phyloP scores from a whole-genome alignment of 768 basidiomycete species.

The Myochromella boudieri region DNA sequence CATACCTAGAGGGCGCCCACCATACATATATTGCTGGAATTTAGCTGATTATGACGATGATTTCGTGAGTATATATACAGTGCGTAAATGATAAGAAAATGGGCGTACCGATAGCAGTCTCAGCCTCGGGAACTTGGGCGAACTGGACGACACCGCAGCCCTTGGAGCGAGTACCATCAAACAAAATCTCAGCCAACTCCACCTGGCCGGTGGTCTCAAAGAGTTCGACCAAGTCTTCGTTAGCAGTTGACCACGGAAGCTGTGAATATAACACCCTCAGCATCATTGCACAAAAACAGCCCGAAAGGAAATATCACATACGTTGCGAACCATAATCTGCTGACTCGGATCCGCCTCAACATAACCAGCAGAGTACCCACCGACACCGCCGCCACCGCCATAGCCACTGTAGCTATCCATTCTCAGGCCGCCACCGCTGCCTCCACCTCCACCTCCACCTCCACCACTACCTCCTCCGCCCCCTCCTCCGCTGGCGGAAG shows the following conservation, averaged over 20 bases:
- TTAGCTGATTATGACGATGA: too few relatives aligned
- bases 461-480: slow-evolving; percentile 31
- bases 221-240: slow-evolving; percentile 96
- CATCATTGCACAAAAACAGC: background rate
- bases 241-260: slow-evolving; percentile 99
- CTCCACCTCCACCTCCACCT: slow-evolving; percentile 30
- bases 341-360: slow-evolving; percentile 82
- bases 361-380: slow-evolving; percentile 35
- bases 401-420: slow-evolving; percentile 19
- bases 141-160: slow-evolving; percentile 97
- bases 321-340: slow-evolving; percentile 98
- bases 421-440: slow-evolving; percentile 22
- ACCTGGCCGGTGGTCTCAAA: slow-evolving; percentile 98
- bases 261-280: slow-evolving; percentile 28
- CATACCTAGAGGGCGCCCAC: slow-evolving; percentile 82
- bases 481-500: slow-evolving; percentile 37
- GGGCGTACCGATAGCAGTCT: slow-evolving; percentile 83
- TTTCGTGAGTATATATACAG: too few relatives aligned
- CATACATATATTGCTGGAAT: slow-evolving; percentile 95
- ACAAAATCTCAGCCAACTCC: slow-evolving; percentile 91
- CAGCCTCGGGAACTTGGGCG: slow-evolving; percentile 80
- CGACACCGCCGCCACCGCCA: slow-evolving; percentile 29
- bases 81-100: too few relatives aligned
- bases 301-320: slow-evolving; percentile 50
- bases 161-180: slow-evolving; percentile 89